These are phyloP conservation scores for Nemania serpens DNA, from an alignment of 2,329 filamentous ascomycete genomes.

Conservation along the genomic window DNA sequence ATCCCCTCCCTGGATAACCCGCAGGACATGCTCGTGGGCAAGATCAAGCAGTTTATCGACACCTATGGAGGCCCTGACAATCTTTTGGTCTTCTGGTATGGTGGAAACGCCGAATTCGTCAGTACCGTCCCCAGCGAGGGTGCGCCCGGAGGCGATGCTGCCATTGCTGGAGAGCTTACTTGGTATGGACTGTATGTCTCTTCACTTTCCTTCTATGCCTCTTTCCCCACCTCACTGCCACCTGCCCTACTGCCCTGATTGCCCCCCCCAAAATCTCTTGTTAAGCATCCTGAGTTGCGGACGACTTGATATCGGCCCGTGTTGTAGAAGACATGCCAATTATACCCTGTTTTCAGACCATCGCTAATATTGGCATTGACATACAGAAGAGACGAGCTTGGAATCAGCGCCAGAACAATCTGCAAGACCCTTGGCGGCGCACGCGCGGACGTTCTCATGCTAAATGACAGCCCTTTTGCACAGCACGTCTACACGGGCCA, in stretches of 20 bases:
- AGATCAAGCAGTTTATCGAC: constrained; percentile 22
- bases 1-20: constrained; percentile 20
- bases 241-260: neutral
- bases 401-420: constrained; percentile 14
- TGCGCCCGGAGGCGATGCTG: neutral
- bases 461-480: constrained; percentile 26
- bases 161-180: constrained; percentile 7
- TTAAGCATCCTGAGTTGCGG: too few relatives aligned
- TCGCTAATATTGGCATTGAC: neutral
- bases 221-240: neutral
- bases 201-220: neutral
- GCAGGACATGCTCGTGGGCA: constrained; percentile 19
- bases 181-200: constrained; percentile 27
- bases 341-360: too few relatives aligned
- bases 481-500: constrained; percentile 16
- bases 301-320: too few relatives aligned
- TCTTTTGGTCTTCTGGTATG: constrained; percentile 29
- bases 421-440: constrained; percentile 12
- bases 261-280: neutral
- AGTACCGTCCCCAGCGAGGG: neutral
- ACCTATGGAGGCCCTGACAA: constrained; percentile 19
- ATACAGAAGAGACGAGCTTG: constrained; percentile 15
- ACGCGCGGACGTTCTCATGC: constrained; percentile 22
- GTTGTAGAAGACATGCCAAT: too few relatives aligned
- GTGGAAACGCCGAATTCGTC: constrained; percentile 21